Percentiles rank a stretch among this genome's conserved stretches.
Conservation (phyloP, 257 asterid genomes). For the Nicotiana obtusifolia region DNA sequence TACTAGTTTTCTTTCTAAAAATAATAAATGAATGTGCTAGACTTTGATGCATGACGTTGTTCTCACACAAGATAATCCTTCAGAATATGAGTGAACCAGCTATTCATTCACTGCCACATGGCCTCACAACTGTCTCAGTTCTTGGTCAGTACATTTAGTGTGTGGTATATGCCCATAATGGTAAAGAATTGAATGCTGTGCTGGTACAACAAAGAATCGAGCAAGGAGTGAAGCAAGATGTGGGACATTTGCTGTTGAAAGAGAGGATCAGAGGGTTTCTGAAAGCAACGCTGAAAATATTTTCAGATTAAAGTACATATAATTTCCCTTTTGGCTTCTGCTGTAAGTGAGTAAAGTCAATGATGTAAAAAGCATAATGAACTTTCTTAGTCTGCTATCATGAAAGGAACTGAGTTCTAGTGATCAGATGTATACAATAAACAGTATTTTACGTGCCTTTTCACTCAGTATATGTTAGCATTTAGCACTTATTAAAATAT, state of each 20-base stretch:
- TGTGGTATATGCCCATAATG: not conserved
- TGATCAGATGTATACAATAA: not conserved
- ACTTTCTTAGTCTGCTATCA: not conserved
- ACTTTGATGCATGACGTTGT: not conserved
- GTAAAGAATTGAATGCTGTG: not conserved
- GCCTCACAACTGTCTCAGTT: not conserved
- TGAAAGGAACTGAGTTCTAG: not conserved
- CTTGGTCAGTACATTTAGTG: not conserved
- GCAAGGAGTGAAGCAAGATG: not conserved
- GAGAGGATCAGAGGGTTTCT: not conserved
- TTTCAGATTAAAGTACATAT: not conserved
- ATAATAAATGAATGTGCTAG: not conserved
- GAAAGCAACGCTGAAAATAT: not conserved
- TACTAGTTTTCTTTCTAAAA: not conserved
- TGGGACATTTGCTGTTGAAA: not conserved
- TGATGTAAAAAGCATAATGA: not conserved
- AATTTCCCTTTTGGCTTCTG: not conserved
- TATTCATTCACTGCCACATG: not conserved
- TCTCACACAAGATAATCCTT: not conserved
- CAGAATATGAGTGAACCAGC: not conserved
- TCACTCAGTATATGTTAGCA: not conserved
- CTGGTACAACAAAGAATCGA: not conserved
- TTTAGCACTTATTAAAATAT: not conserved
- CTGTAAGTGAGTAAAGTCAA: not conserved
- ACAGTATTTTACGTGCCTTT: not conserved